Conservation (phyloP, 2,329 filamentous ascomycete genomes). For the Phaeosphaeriaceae sp. region DNA sequence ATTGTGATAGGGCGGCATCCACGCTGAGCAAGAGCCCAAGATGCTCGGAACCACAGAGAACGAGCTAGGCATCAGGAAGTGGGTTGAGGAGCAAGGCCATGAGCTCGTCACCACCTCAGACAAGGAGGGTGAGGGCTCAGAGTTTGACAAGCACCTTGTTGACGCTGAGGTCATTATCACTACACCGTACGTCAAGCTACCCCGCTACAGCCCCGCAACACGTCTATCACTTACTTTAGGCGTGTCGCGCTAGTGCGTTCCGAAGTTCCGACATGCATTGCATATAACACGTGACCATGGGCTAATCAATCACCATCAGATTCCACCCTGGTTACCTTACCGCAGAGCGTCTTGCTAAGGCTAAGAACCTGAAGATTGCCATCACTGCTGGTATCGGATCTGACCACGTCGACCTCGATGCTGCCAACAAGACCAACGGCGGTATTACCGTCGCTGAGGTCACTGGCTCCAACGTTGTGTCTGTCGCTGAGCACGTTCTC, state of each 20-base stretch:
- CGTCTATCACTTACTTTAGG: background rate
- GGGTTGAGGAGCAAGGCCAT: slow-evolving; percentile 97
- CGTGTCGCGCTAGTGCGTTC: slow-evolving; percentile 16
- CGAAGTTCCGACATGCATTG: too few relatives aligned
- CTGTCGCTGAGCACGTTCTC: slow-evolving; percentile 97
- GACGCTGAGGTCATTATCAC: slow-evolving; percentile 99
- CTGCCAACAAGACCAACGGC: slow-evolving; percentile 97
- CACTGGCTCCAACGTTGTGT: slow-evolving; percentile 97
- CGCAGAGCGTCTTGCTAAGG: slow-evolving; percentile 92
- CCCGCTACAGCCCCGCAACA: slow-evolving; percentile 42
- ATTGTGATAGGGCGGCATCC: slow-evolving; percentile 68
- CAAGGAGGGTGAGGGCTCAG: slow-evolving; percentile 93
- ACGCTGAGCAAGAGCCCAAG: slow-evolving; percentile 85
- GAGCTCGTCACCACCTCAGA: slow-evolving; percentile 95
- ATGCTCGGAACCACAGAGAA: slow-evolving; percentile 97
- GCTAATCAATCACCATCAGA: slow-evolving; percentile 54
- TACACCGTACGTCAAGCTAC: slow-evolving; percentile 72
- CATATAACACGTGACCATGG: slow-evolving; percentile 12
- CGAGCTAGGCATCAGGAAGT: slow-evolving; percentile 95
- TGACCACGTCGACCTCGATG: slow-evolving; percentile 96
- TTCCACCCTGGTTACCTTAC: slow-evolving; percentile 99
- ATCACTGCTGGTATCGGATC: slow-evolving; percentile 97
- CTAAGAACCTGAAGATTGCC: slow-evolving; percentile 98
- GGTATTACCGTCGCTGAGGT: slow-evolving; percentile 97
- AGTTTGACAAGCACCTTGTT: slow-evolving; percentile 92